Evolutionary conservation across 345 rosid genomes (phyloP).

Genomic region (Turnera subulata): DNA sequence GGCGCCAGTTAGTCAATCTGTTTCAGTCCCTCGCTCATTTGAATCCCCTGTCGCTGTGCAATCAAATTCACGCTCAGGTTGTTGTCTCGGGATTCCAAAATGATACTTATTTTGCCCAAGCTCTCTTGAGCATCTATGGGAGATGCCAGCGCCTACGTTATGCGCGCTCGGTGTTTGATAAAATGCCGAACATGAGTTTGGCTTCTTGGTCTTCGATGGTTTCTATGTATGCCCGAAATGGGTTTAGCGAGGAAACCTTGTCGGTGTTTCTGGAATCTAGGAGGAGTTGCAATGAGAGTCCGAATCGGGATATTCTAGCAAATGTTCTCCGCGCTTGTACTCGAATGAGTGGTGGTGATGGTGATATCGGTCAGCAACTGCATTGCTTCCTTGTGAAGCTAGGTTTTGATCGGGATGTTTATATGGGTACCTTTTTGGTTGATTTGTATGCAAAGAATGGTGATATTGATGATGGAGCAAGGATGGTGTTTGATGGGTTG

Average conservation of each 20-base stretch:
- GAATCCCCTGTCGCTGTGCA: constrained; percentile 15
- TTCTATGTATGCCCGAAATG: constrained; percentile 52
- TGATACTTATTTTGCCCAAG: constrained; percentile 44
- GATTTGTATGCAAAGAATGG: constrained; percentile 49
- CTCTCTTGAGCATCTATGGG: constrained; percentile 33
- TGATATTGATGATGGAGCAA: constrained; percentile 47
- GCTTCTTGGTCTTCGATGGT: constrained; percentile 72
- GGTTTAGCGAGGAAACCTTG: constrained; percentile 42
- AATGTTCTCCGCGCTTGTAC: constrained; percentile 57
- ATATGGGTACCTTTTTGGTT: constrained; percentile 64
- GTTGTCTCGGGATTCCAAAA: constrained; percentile 35
- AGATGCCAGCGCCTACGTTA: constrained; percentile 18
- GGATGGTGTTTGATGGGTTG: constrained; percentile 57
- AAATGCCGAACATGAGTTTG: constrained; percentile 53
- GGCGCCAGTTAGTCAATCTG: constrained; percentile 39
- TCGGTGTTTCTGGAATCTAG: constrained; percentile 38
- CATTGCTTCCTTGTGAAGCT: constrained; percentile 49
- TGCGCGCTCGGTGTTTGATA: constrained; percentile 51
- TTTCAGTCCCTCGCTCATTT: constrained; percentile 30
- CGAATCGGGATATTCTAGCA: constrained; percentile 62
- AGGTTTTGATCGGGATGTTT: constrained; percentile 57
- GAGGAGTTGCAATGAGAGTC: constrained; percentile 31
- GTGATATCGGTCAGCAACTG: constrained; percentile 42
- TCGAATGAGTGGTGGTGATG: constrained; percentile 13
- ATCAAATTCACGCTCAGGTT: constrained; percentile 46